These are phyloP conservation scores for Aphanomyces euteiches DNA, from an alignment of 352 stramenopile species.

Conservation along the genomic window DNA sequence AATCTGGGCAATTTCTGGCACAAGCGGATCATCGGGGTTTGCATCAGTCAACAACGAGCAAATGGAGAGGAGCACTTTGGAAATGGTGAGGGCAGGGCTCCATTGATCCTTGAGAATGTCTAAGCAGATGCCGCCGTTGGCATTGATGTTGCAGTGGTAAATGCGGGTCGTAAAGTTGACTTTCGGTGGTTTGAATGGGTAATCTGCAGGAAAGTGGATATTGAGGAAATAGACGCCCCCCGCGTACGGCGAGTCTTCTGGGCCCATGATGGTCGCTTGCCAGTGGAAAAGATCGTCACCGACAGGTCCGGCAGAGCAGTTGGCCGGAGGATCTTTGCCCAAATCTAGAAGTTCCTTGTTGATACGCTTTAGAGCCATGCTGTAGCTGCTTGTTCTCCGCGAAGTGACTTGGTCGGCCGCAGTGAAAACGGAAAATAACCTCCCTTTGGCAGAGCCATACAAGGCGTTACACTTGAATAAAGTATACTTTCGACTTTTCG, in stretches of 20 bases:
- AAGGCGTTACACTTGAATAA: not conserved
- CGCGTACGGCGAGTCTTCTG: constrained; percentile 97
- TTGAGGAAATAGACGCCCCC: constrained; percentile 98
- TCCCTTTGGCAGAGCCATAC: constrained; percentile 4
- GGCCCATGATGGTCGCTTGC: constrained; percentile 97
- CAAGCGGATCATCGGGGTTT: constrained; percentile 98
- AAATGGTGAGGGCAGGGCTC: constrained; percentile 98
- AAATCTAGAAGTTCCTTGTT: constrained; percentile 96
- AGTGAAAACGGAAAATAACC: constrained; percentile 28
- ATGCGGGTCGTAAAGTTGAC: constrained; percentile 99
- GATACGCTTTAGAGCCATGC: constrained; percentile 92
- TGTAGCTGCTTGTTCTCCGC: not conserved
- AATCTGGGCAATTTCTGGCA: constrained; percentile 90
- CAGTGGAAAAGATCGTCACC: constrained; percentile 98
- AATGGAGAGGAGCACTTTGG: constrained; percentile 99
- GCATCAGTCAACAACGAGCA: constrained; percentile 98
- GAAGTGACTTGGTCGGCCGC: constrained; percentile 24
- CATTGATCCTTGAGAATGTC: constrained; percentile 99
- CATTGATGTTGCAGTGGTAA: constrained; percentile 99
- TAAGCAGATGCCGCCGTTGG: constrained; percentile 99
- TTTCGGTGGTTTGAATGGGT: constrained; percentile 99
- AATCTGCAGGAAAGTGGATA: constrained; percentile 99
- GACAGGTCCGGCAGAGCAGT: constrained; percentile 97
- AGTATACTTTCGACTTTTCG: not conserved
- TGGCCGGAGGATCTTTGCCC: constrained; percentile 94